Base-by-base conservation (phyloP, 768 basidiomycete genomes). In the Tylopilus sp. region DNA sequence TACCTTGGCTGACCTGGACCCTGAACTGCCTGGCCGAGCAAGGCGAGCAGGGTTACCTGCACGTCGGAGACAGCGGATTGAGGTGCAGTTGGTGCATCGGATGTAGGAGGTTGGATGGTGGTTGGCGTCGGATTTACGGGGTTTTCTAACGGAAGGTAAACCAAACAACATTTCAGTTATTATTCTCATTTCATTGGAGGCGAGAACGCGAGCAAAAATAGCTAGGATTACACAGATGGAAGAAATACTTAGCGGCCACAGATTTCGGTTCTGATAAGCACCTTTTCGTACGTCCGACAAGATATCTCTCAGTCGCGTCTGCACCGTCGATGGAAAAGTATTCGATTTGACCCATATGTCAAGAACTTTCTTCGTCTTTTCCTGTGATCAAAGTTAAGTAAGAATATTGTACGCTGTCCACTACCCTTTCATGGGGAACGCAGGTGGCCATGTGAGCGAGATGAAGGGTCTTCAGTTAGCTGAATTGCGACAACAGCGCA, bases 311-410 rank as follows among this genome's bases (percentile, higher is more conserved):
- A 97, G 76, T 59, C 83, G 85, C 55, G 83, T 74, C 64, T 95
- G 73, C 66, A 89, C 82, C 60, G 78, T 67, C 62, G 83, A 67
- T 51, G 93, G 86, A 74, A 99, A 99, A 44, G 95, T 95, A 71
- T 78, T 82, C 52, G 84, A 82, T 71, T 95, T 95, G 63, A 79
- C 80, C 95, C 95, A 99, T 64, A 99, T 98, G 73, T 98, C 97
- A 71, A 95, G 82, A 64, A 99, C 85, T 72, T 98, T 98, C 78
- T 88, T 87, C 41, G 90, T 80, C 75, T 99, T 99, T 77, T 97
- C 95, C 95, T 98, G 77, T 71, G 67, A 52, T 66, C 55, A 57
- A 55, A 71, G 61, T 64, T 64, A 63, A 57, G 64, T 69, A 68
- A 70, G 61, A 66, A 66, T 49, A 50, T 56, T 56, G 58, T 60